Evolutionary conservation across 2,329 filamentous ascomycete genomes (phyloP).

Genomic region (Penicillium sp.): DNA sequence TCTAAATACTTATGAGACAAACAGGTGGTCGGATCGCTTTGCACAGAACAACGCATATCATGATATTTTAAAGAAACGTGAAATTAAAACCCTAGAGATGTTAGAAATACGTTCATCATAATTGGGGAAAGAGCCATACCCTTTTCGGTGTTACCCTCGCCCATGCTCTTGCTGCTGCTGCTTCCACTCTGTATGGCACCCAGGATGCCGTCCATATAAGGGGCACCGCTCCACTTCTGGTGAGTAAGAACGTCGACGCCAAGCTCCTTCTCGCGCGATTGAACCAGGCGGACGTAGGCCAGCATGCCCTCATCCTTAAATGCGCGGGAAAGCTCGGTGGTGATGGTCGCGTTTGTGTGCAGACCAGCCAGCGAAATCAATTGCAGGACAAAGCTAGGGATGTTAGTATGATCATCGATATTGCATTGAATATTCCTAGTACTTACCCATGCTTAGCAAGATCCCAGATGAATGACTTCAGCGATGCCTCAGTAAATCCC

Average conservation of each 20-base stretch:
- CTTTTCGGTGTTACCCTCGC: constrained; percentile 85
- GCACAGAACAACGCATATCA: background rate
- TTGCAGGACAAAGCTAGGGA: constrained; percentile 62
- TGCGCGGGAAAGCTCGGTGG: constrained; percentile 73
- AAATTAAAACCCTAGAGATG: constrained; percentile 1
- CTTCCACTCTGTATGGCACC: constrained; percentile 91
- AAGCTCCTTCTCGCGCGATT: constrained; percentile 85
- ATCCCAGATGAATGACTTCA: constrained; percentile 96
- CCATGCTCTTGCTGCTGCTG: constrained; percentile 89
- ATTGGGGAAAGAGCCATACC: constrained; percentile 30
- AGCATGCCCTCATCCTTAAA: constrained; percentile 96
- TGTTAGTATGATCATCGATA: constrained; percentile 17
- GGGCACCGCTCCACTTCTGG: constrained; percentile 76
- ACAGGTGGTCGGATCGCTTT: background rate
- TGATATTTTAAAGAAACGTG: background rate
- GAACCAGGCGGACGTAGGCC: constrained; percentile 93
- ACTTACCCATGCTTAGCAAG: constrained; percentile 85
- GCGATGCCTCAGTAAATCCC: constrained; percentile 79
- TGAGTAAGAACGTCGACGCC: constrained; percentile 93
- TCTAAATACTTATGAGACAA: background rate
- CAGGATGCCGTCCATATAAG: constrained; percentile 85
- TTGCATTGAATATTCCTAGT: background rate
- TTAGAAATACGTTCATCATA: background rate
- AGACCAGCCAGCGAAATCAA: constrained; percentile 67
- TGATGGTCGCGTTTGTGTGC: constrained; percentile 67